A percentile compares a stretch with the other conserved stretches of the same genome.
phyloP scores from a whole-genome alignment of 2,329 filamentous ascomycete genomes.

The Aureobasidium subglaciale region DNA sequence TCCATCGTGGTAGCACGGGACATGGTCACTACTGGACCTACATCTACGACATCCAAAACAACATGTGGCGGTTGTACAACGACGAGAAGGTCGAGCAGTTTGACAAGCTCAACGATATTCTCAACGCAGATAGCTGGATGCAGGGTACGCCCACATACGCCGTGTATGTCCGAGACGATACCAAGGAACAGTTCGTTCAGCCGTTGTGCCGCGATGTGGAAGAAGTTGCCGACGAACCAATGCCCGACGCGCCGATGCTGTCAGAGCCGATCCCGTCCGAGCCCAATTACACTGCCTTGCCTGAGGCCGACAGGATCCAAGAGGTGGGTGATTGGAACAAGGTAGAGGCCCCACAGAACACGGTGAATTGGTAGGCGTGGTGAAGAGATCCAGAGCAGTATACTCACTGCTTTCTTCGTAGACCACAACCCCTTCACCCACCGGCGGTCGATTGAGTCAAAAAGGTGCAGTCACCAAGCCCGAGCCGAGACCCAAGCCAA shows the following conservation, averaged over 20 bases:
- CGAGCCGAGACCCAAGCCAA: neutral
- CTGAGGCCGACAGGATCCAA: neutral
- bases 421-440: neutral
- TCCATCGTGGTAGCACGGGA: constrained; percentile 62
- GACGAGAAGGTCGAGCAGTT: constrained; percentile 71
- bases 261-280: neutral
- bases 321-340: neutral
- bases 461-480: neutral
- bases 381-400: neutral
- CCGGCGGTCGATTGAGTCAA: neutral
- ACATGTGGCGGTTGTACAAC: constrained; percentile 90
- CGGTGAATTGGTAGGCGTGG: constrained; percentile 4
- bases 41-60: constrained; percentile 78
- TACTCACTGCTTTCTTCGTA: constrained; percentile 10
- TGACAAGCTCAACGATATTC: constrained; percentile 57
- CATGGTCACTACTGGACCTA: constrained; percentile 94
- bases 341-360: neutral
- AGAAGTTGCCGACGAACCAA: neutral
- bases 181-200: constrained; percentile 53
- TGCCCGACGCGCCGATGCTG: neutral
- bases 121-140: constrained; percentile 55
- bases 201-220: constrained; percentile 26
- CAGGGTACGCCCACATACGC: constrained; percentile 74
- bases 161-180: constrained; percentile 68
- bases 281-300: neutral